These are phyloP conservation scores for Albugo laibachii DNA, from an alignment of 352 stramenopile genomes.

Conservation along the genomic window DNA sequence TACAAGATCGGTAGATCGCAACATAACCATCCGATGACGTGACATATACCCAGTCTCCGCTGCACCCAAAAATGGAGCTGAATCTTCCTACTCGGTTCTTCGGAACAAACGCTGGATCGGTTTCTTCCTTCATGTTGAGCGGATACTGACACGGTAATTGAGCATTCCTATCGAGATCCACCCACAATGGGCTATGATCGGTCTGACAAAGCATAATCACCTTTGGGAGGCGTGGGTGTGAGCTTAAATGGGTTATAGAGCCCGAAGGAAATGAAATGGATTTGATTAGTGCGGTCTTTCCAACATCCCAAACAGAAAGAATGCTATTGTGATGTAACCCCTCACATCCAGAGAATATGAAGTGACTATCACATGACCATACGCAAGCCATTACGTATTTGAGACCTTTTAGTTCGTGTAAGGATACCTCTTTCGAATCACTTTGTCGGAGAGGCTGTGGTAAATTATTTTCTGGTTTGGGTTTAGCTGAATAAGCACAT, in stretches of 20 bases:
- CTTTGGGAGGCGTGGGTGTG: constrained; percentile 29
- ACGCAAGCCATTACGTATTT: constrained; percentile 42
- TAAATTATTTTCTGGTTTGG: too few relatives aligned
- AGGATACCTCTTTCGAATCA: constrained; percentile 10
- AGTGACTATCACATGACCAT: constrained; percentile 43
- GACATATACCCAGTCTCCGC: constrained; percentile 38
- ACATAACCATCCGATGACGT: constrained; percentile 45
- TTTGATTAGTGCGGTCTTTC: constrained; percentile 26
- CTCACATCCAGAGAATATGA: constrained; percentile 42
- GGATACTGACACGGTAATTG: constrained; percentile 15
- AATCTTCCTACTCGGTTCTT: constrained; percentile 14
- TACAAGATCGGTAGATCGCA: constrained; percentile 10
- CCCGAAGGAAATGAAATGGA: constrained; percentile 30
- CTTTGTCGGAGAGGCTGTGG: not conserved
- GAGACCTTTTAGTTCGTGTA: constrained; percentile 15
- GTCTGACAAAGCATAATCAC: constrained; percentile 34
- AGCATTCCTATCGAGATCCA: constrained; percentile 22
- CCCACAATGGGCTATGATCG: constrained; percentile 27
- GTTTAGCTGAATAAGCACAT: constrained; percentile 7
- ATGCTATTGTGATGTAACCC: constrained; percentile 13
- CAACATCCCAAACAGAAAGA: constrained; percentile 48
- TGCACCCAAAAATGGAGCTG: constrained; percentile 14
- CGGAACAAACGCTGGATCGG: constrained; percentile 16
- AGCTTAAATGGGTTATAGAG: constrained; percentile 28
- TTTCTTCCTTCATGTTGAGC: constrained; percentile 27